Percentiles rank a stretch among this genome's conserved stretches.
Conservation (phyloP, 345 rosid genomes). For the Sapria himalayana region DNA sequence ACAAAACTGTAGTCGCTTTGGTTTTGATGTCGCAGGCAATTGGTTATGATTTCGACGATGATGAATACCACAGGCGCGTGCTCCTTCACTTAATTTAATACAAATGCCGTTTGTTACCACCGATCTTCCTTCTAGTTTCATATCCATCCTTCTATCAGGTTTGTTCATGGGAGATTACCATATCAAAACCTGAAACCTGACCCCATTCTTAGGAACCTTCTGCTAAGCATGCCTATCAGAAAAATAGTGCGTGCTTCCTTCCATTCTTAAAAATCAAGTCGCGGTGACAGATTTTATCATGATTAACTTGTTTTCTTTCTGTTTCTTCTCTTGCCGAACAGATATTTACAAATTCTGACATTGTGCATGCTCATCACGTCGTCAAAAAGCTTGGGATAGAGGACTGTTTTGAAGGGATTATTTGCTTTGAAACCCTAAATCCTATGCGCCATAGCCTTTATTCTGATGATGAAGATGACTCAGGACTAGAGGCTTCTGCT, state of each 20-base stretch:
- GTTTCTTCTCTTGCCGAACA: conserved; percentile 7
- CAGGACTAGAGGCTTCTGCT: conserved; percentile 20
- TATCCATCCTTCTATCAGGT: conserved; percentile 27
- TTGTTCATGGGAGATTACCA: conserved; percentile 81
- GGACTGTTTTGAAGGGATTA: conserved; percentile 85
- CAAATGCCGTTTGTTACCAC: too few relatives aligned
- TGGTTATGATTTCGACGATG: conserved; percentile 79
- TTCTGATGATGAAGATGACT: conserved; percentile 31
- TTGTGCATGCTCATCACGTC: conserved; percentile 44
- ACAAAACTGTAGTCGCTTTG: not conserved
- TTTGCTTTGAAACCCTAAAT: conserved; percentile 85
- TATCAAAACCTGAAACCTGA: conserved; percentile 80
- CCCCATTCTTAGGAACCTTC: conserved; percentile 52
- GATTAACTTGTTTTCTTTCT: not conserved
- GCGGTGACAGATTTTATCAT: not conserved
- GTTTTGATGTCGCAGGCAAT: conserved; percentile 38
- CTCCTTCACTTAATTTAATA: too few relatives aligned
- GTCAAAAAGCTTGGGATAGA: conserved; percentile 59
- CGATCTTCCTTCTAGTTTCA: too few relatives aligned
- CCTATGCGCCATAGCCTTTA: conserved; percentile 20
- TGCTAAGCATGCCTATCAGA: conserved; percentile 52
- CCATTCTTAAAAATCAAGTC: not conserved
- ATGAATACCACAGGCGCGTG: conserved; percentile 82
- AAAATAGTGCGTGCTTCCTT: conserved; percentile 45
- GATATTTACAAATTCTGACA: conserved; percentile 91